Evolutionary conservation across 768 basidiomycete genomes (phyloP).

Genomic region (Boletus pseudopeckii): DNA sequence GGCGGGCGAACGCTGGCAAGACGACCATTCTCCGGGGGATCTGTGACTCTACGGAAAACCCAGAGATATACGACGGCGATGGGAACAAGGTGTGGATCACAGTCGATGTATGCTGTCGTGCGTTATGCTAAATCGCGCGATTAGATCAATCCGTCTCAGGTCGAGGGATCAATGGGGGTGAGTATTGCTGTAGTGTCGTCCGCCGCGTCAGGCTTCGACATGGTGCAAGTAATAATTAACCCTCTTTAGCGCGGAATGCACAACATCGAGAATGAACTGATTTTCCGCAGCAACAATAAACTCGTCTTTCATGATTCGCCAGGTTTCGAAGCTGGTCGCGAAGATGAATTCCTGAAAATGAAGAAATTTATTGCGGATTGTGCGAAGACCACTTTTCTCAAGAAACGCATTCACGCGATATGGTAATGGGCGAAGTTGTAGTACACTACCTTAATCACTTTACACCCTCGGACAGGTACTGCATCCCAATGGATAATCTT

Average conservation of each 20-base stretch:
- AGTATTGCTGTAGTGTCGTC: not conserved
- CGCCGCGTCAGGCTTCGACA: no score
- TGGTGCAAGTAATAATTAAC: no score
- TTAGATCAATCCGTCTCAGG: constrained; percentile 2
- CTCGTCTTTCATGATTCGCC: constrained; percentile 3
- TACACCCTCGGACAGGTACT: not conserved
- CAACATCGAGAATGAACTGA: not conserved
- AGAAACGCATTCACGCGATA: constrained; percentile 6
- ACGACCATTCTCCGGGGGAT: constrained; percentile 2
- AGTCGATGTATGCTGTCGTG: not conserved
- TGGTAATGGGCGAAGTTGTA: not conserved
- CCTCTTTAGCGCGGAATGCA: not conserved
- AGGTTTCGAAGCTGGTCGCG: constrained; percentile 6
- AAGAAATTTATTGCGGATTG: constrained; percentile 6
- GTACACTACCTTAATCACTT: not conserved
- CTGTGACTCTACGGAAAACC: constrained; percentile 1
- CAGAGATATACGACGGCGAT: constrained; percentile 3
- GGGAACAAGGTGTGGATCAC: not conserved
- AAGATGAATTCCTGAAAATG: not conserved
- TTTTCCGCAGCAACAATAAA: not conserved
- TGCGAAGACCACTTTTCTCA: not conserved
- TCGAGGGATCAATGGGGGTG: not conserved
- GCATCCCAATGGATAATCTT: constrained; percentile 4
- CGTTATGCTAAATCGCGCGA: not conserved
- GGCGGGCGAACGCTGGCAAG: constrained; percentile 7